These are phyloP conservation scores for Thozetella sp. DNA, from an alignment of 495 filamentous ascomycete species.

Conservation along the genomic window DNA sequence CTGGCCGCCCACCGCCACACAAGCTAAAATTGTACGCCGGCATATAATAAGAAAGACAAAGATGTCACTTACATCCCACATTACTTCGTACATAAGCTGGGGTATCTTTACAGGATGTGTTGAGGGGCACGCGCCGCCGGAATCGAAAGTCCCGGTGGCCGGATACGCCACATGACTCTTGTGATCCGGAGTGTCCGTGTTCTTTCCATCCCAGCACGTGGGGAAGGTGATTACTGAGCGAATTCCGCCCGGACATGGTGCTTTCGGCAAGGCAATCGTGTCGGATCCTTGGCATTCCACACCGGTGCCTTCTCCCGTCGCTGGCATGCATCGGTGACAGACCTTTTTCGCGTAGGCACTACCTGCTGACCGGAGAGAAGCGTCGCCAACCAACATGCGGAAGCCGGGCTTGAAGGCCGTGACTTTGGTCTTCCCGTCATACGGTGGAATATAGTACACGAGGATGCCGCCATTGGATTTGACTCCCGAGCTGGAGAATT, in stretches of 20 bases:
- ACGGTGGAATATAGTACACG: slow-evolving; percentile 42
- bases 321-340: slow-evolving; percentile 36
- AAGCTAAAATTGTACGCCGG: neutral
- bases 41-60: neutral
- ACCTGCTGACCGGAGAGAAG: slow-evolving; percentile 44
- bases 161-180: slow-evolving; percentile 15
- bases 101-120: neutral
- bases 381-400: slow-evolving; percentile 72
- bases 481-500: slow-evolving; percentile 31
- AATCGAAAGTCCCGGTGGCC: slow-evolving; percentile 33
- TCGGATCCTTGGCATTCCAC: slow-evolving; percentile 39
- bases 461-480: slow-evolving; percentile 37
- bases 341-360: slow-evolving; percentile 26
- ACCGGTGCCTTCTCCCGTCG: slow-evolving; percentile 36
- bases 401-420: slow-evolving; percentile 60
- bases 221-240: slow-evolving; percentile 41
- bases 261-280: slow-evolving; percentile 24
- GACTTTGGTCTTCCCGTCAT: slow-evolving; percentile 31
- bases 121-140: neutral
- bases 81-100: slow-evolving; percentile 7
- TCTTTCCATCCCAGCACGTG: slow-evolving; percentile 43
- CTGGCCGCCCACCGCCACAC: too few relatives aligned
- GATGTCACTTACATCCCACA: slow-evolving; percentile 32
- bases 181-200: slow-evolving; percentile 44
- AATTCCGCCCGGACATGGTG: slow-evolving; percentile 33